phyloP scores from a whole-genome alignment of 2,329 filamentous ascomycete species.

The Cytospora schulzeri region DNA sequence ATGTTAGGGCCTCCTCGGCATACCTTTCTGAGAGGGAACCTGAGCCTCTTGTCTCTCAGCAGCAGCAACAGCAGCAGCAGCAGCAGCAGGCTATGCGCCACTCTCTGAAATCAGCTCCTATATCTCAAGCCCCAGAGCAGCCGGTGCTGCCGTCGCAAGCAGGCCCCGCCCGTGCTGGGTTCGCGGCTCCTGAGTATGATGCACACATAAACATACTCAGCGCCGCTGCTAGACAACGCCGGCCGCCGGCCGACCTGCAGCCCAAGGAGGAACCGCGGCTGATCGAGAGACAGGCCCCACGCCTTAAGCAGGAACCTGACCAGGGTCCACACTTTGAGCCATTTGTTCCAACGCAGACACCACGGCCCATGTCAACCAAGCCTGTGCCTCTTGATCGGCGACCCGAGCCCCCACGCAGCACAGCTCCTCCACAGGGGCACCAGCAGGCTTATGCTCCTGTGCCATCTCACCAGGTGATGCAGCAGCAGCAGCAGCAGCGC shows the following conservation, averaged over 20 bases:
- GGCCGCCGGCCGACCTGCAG: conserved; percentile 34
- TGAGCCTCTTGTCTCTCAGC: conserved; percentile 30
- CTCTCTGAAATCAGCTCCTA: conserved; percentile 42
- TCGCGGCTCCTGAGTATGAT: conserved; percentile 24
- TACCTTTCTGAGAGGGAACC: conserved; percentile 24
- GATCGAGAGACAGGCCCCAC: conserved; percentile 35
- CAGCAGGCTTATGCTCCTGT: conserved; percentile 38
- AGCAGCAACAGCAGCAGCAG: conserved; percentile 40
- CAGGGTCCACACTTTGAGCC: conserved; percentile 49
- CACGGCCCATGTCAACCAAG: conserved; percentile 40
- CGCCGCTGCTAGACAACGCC: conserved; percentile 38
- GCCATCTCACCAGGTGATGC: conserved; percentile 25
- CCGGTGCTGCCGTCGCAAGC: conserved; percentile 35
- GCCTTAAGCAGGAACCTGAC: conserved; percentile 56
- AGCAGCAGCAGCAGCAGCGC: conserved; percentile 26
- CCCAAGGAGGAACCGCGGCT: conserved; percentile 34
- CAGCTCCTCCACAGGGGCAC: conserved; percentile 34
- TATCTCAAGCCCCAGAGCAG: conserved; percentile 30
- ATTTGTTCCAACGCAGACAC: conserved; percentile 44
- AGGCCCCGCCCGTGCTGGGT: conserved; percentile 35
- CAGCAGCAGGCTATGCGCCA: conserved; percentile 43
- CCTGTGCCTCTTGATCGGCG: conserved; percentile 43
- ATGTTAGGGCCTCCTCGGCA: conserved; percentile 20
- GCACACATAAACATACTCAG: conserved; percentile 21
- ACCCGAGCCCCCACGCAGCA: conserved; percentile 47